Base-by-base conservation (phyloP, 2,329 filamentous ascomycete species). In the Trichoderma sp. region DNA sequence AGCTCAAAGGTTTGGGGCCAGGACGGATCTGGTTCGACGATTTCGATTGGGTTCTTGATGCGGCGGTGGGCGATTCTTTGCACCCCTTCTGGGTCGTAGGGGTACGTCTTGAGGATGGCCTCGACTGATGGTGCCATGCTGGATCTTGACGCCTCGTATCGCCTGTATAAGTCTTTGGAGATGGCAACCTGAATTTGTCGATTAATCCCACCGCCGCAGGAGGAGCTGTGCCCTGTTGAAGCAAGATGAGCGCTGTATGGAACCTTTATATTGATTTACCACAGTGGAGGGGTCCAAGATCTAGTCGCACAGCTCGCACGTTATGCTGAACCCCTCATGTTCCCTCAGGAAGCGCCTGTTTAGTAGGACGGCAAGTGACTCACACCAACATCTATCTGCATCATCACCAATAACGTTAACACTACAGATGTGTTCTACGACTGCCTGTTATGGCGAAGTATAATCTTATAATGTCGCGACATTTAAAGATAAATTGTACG, bases 1-100 rank as follows among this genome's bases (percentile, higher is more conserved):
- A 63, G 61, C 32, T 71, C 64, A 58, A 79, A 83, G 1, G 69
- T 66, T 4, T 70, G 34, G 0, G 78, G 79, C 81, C 81, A 83
- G 9, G 72, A 59, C 4, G 78, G 73, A 58, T 82, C 74, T 1
- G 78, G 75, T 5, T 79, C 78, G 13, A 78, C 75, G 13, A 83
- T 80, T 17, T 72, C 69, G 5, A 79, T 69, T 0, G 71, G 67
- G 1, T 60, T 67, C 6, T 71, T 68, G 52, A 64, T 25, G 45
- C 72, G 76, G 63, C 76, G 77, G 13, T 39, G 25, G 1, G 74
- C 65, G 12, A 79, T 39, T 9, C 76, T 72, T 15, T 77, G 70
- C 3, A 77, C 39, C 4, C 54, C 61, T 1, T 57, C 57, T 1
- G 70, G 70, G 12, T 76, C 70, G 22, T 71, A 74, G 0, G 72